A percentile compares a stretch with the other conserved stretches of the same genome.
These are phyloP conservation scores for Calcarisporium arbuscula DNA, from an alignment of 2,329 filamentous ascomycete genomes.

Conservation along the genomic window DNA sequence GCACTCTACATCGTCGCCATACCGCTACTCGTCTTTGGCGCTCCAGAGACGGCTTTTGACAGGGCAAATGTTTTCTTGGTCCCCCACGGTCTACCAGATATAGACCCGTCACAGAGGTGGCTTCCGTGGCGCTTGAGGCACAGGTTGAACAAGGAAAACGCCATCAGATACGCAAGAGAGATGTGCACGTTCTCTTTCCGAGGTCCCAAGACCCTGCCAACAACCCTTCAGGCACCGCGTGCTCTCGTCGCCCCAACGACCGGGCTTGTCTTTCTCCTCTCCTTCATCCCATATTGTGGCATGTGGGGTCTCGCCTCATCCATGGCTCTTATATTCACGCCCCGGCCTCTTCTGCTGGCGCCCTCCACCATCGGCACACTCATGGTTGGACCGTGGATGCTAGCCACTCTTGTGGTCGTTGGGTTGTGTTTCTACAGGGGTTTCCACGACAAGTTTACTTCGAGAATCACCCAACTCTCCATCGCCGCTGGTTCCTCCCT, in stretches of 20 bases:
- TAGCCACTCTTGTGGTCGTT: constrained; percentile 27
- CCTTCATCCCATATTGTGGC: constrained; percentile 37
- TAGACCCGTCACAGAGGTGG: constrained; percentile 11
- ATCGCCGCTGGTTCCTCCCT: constrained; percentile 31
- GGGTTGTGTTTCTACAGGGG: constrained; percentile 26
- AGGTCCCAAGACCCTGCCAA: constrained; percentile 19
- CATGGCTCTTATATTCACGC: constrained; percentile 40
- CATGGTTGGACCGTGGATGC: constrained; percentile 36
- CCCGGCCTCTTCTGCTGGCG: constrained; percentile 35
- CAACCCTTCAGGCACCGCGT: constrained; percentile 39
- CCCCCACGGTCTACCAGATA: constrained; percentile 12
- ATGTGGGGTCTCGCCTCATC: constrained; percentile 42
- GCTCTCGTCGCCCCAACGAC: constrained; percentile 45
- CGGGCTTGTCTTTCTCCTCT: constrained; percentile 36
- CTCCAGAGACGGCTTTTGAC: constrained; percentile 48
- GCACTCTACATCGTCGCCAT: constrained; percentile 40
- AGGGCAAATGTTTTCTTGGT: constrained; percentile 23
- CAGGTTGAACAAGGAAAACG: constrained; percentile 24
- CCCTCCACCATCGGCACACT: constrained; percentile 36
- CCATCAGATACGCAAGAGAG: constrained; percentile 29
- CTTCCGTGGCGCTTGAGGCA: constrained; percentile 16
- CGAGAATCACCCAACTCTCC: constrained; percentile 23
- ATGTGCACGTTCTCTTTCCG: constrained; percentile 34
- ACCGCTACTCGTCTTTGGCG: constrained; percentile 39
- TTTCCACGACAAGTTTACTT: constrained; percentile 25